Base-by-base conservation (phyloP, 2,329 filamentous ascomycete genomes). In the Clonostachys solani region DNA sequence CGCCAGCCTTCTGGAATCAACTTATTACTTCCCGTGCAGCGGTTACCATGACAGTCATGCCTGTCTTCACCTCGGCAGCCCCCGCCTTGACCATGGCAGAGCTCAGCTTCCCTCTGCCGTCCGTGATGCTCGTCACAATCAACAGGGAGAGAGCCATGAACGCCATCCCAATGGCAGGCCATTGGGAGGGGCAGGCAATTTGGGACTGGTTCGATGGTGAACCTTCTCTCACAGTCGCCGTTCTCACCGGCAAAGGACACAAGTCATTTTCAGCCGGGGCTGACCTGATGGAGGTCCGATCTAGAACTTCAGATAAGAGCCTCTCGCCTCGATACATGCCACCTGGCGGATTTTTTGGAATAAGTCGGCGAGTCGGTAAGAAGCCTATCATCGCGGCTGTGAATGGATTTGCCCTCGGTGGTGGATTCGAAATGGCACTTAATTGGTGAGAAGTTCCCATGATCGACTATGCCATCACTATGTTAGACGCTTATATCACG, bases 331-430 rank as follows among this genome's bases (percentile, higher is more conserved):
- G 18, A 2, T 54, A 51, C 43, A 52, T 46, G 51, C 74, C 75
- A 2, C 47, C 65, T 2, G 63, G 64, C 2, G 81, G 80, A 0
- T 62, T 62, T 47, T 57, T 51, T 47, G 81, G 78, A 0, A 58
- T 86, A 13, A 79, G 75, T 38, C 66, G 75, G 38, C 67, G 82
- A 12, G 61, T 62, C 12, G 81, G 82, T 1, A 82, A 80, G 66
- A 83, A 83, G 60, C 79, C 79, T 2, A 69, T 83, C 42, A 78
- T 83, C 57, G 78, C 77, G 9, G 79, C 79, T 3, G 76, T 81
- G 4, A 83, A 82, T 60, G 79, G 79, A 0, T 71, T 75, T 50
- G 76, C 77, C 2, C 63, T 80, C 42, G 79, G 79, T 0, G 79
- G 78, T 5, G 79, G 78, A 0, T 80, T 80, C 52, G 78, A 82